A percentile compares a stretch with the other conserved stretches of the same genome.
These are phyloP conservation scores for Simmondsia chinensis DNA, from an alignment of 148 eudicot species.

Conservation along the genomic window DNA sequence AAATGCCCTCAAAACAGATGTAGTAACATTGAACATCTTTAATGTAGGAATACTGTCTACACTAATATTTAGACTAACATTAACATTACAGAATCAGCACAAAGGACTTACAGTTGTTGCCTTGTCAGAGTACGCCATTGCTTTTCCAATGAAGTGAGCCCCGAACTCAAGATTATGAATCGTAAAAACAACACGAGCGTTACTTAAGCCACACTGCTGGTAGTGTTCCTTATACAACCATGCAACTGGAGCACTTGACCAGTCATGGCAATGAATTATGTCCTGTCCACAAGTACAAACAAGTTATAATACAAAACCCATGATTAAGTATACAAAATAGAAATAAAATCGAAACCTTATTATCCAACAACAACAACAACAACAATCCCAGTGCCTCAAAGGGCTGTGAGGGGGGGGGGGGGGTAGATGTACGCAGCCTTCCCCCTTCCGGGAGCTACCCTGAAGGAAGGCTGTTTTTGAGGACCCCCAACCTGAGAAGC, in stretches of 20 bases:
- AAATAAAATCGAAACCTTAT: background rate
- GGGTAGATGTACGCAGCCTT: no score
- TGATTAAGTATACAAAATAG: background rate
- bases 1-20: no score
- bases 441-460: no score
- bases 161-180: slow-evolving; percentile 98
- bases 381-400: background rate
- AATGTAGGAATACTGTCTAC: no score
- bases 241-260: slow-evolving; percentile 99
- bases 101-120: slow-evolving; percentile 75
- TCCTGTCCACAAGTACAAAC: slow-evolving; percentile 44
- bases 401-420: background rate
- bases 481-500: no score
- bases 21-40: no score
- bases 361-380: no score
- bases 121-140: slow-evolving; percentile 69
- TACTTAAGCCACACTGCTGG: slow-evolving; percentile 74
- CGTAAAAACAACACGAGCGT: slow-evolving; percentile 90
- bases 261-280: slow-evolving; percentile 96
- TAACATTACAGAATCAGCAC: background rate
- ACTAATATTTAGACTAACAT: no score
- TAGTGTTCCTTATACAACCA: slow-evolving; percentile 92
- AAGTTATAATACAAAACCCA: no score
- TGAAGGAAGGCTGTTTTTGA: no score
- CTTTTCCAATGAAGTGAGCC: slow-evolving; percentile 53